These are phyloP conservation scores for Bombardia bombarda DNA, from an alignment of 495 filamentous ascomycete genomes.

Conservation along the genomic window DNA sequence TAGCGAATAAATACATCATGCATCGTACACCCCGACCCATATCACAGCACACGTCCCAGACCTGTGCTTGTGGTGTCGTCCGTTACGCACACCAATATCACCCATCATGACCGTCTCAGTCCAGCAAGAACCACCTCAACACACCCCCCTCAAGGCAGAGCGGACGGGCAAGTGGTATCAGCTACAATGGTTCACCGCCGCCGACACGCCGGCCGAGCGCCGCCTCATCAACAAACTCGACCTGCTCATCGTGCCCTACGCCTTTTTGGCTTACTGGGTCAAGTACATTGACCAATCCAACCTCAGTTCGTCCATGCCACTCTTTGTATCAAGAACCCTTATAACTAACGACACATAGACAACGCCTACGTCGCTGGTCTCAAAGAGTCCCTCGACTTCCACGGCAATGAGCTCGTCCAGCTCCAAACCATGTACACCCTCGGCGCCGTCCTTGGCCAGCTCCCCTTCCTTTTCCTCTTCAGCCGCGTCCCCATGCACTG, in stretches of 20 bases:
- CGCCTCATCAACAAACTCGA: conserved; percentile 39
- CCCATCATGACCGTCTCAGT: too few relatives aligned
- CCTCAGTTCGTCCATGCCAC: conserved; percentile 11
- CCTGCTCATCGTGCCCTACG: conserved; percentile 25
- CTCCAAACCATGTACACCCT: conserved; percentile 43
- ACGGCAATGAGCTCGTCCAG: conserved; percentile 41
- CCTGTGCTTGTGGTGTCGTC: too few relatives aligned
- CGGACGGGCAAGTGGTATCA: conserved; percentile 8
- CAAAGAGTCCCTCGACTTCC: conserved; percentile 30
- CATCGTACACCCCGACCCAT: too few relatives aligned
- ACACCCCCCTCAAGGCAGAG: background rate
- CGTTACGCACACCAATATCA: too few relatives aligned
- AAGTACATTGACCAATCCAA: conserved; percentile 39
- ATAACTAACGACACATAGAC: conserved; percentile 2
- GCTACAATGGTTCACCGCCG: conserved; percentile 1
- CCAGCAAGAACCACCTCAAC: too few relatives aligned
- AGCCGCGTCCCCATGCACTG: conserved; percentile 40
- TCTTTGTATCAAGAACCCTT: background rate
- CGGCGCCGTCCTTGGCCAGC: conserved; percentile 42
- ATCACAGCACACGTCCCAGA: too few relatives aligned
- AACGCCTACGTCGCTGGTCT: conserved; percentile 33
- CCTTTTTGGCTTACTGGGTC: conserved; percentile 38
- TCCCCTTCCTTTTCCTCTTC: conserved; percentile 45
- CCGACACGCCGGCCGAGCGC: conserved; percentile 19
- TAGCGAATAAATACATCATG: too few relatives aligned